phyloP scores from a whole-genome alignment of 208 protist species.

The Porcisia deanei region DNA sequence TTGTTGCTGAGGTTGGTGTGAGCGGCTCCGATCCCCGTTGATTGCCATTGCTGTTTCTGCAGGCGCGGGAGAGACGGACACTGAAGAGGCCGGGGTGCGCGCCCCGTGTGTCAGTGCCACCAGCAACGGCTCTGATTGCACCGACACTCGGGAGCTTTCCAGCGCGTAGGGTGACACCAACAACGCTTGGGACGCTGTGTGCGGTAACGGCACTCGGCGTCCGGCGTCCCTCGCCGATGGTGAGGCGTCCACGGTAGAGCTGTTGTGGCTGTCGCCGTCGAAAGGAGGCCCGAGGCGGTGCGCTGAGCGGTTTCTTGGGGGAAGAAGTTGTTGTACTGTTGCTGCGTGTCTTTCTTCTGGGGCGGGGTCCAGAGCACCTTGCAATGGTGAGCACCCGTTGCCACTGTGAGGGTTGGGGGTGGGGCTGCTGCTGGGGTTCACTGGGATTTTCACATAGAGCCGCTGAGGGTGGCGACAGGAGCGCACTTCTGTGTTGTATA shows the following conservation, averaged over 20 bases:
- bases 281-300: not conserved
- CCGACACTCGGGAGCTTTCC: constrained; percentile 20
- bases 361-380: not conserved
- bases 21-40: not conserved
- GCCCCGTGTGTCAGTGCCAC: not conserved
- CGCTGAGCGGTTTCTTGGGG: not conserved
- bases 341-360: not conserved
- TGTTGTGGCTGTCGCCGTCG: not conserved
- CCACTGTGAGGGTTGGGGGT: not conserved
- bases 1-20: not conserved
- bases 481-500: constrained; percentile 24
- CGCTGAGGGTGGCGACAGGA: constrained; percentile 23
- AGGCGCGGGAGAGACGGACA: not conserved
- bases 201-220: not conserved
- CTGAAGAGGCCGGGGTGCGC: constrained; percentile 1
- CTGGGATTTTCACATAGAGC: constrained; percentile 9
- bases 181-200: not conserved
- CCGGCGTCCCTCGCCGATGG: not conserved
- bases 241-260: not conserved
- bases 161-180: constrained; percentile 9
- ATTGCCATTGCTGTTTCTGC: not conserved
- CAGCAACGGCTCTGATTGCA: constrained; percentile 16
- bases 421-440: not conserved
- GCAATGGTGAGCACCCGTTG: not conserved
- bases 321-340: not conserved